Conservation (phyloP, 2,329 filamentous ascomycete genomes). For the Plectosphaerella plurivora region DNA sequence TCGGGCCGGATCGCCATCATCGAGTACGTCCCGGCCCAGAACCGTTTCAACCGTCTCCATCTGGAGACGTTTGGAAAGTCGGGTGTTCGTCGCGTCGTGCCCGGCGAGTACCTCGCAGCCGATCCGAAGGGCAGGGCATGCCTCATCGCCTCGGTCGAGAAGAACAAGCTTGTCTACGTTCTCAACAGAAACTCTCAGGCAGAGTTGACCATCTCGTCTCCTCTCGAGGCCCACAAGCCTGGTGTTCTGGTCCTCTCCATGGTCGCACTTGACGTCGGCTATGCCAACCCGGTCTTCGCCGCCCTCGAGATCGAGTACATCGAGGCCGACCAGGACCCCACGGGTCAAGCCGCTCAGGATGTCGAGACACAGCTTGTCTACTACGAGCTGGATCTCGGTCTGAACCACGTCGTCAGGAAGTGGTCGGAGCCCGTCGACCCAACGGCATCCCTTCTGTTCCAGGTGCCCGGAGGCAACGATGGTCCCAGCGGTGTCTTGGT, state of each 20-base stretch:
- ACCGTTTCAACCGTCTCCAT: constrained; percentile 83
- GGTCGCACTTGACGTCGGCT: constrained; percentile 87
- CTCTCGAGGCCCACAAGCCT: constrained; percentile 90
- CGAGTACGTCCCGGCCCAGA: constrained; percentile 83
- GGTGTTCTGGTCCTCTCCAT: constrained; percentile 87
- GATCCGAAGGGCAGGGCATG: constrained; percentile 96
- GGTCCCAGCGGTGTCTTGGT: constrained; percentile 93
- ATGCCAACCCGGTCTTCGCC: constrained; percentile 95
- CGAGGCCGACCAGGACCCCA: constrained; percentile 85
- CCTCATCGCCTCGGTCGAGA: constrained; percentile 89
- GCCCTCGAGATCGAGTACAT: constrained; percentile 91
- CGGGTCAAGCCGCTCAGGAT: constrained; percentile 74
- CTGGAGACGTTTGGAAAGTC: constrained; percentile 98
- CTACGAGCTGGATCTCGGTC: constrained; percentile 92
- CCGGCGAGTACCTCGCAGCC: constrained; percentile 91
- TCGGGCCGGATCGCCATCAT: constrained; percentile 92
- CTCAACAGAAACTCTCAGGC: constrained; percentile 93
- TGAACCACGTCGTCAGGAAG: constrained; percentile 95
- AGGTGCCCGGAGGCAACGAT: constrained; percentile 89
- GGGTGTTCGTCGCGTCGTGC: constrained; percentile 85
- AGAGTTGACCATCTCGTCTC: constrained; percentile 93
- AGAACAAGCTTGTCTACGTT: constrained; percentile 99
- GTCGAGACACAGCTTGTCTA: constrained; percentile 91
- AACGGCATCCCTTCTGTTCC: constrained; percentile 84
- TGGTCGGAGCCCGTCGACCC: constrained; percentile 94